Percentiles rank a stretch among this genome's conserved stretches.
These are phyloP conservation scores for Lenwebbia sp. DNA, from an alignment of 345 rosid genomes.

Conservation along the genomic window DNA sequence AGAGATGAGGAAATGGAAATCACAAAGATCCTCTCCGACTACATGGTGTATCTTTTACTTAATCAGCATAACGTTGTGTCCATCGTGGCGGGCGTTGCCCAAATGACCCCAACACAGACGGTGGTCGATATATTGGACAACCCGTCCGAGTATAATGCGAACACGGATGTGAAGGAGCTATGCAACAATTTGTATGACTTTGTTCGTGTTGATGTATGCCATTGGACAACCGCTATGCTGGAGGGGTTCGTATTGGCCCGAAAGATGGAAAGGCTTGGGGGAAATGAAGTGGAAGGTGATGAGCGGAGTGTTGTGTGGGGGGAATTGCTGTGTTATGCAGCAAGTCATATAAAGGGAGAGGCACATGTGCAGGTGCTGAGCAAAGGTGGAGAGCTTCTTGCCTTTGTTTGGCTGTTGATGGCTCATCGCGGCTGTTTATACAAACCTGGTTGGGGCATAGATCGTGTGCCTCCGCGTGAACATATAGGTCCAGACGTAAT, in stretches of 20 bases:
- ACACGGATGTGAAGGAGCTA: neutral
- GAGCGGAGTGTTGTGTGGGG: neutral
- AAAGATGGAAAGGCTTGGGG: neutral
- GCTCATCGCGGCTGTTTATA: neutral
- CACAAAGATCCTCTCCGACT: neutral
- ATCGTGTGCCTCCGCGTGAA: too few species aligned
- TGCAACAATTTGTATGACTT: neutral
- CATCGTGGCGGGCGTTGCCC: neutral
- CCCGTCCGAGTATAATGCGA: too few species aligned
- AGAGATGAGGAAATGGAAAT: neutral
- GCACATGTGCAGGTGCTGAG: neutral
- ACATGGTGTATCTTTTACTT: neutral
- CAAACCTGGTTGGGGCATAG: neutral
- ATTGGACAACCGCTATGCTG: accelerated
- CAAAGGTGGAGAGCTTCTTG: neutral
- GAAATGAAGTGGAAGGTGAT: neutral
- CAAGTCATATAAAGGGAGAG: neutral
- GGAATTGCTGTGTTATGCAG: neutral
- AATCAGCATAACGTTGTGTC: neutral
- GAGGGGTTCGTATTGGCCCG: neutral
- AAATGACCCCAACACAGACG: neutral
- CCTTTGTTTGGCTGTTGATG: neutral
- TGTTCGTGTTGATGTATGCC: accelerated
- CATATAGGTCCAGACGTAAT: accelerated
- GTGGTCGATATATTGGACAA: too few species aligned